phyloP scores from a whole-genome alignment of 805 yeast genomes.

The Cyberlindnera suaveolens region DNA sequence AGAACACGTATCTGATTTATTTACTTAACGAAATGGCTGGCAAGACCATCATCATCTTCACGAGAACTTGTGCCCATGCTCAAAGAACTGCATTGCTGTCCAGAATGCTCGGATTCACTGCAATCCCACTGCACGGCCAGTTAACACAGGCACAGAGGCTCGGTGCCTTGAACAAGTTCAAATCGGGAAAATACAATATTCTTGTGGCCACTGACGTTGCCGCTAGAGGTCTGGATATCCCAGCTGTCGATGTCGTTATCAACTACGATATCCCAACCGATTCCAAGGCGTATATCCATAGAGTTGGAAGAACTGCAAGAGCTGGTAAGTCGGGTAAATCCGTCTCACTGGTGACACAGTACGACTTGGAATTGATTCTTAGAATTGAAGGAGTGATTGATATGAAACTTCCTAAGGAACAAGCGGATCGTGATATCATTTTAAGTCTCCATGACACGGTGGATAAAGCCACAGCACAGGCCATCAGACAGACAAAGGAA shows the following conservation, averaged over 20 bases:
- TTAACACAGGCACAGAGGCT: slow-evolving; percentile 77
- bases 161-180: slow-evolving; percentile 75
- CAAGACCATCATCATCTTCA: slow-evolving; percentile 82
- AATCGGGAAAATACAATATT: slow-evolving; percentile 61
- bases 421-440: slow-evolving; percentile 71
- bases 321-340: slow-evolving; percentile 90
- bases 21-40: slow-evolving; percentile 78
- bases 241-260: slow-evolving; percentile 81
- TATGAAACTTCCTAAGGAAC: slow-evolving; percentile 81
- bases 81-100: slow-evolving; percentile 83
- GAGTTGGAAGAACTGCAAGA: slow-evolving; percentile 98
- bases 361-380: slow-evolving; percentile 82
- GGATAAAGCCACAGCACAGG: slow-evolving; percentile 87
- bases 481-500: slow-evolving; percentile 44
- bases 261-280: slow-evolving; percentile 94
- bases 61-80: slow-evolving; percentile 92
- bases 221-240: slow-evolving; percentile 95
- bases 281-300: slow-evolving; percentile 91
- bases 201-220: slow-evolving; percentile 89
- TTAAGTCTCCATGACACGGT: slow-evolving; percentile 78
- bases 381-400: slow-evolving; percentile 83
- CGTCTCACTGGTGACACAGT: slow-evolving; percentile 85
- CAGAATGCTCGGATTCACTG: slow-evolving; percentile 75
- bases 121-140: slow-evolving; percentile 94
- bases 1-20: slow-evolving; percentile 81